A percentile compares a stretch with the other conserved stretches of the same genome.
Conservation (phyloP, 106 monocot genomes). For the Ottelia alismoides region DNA sequence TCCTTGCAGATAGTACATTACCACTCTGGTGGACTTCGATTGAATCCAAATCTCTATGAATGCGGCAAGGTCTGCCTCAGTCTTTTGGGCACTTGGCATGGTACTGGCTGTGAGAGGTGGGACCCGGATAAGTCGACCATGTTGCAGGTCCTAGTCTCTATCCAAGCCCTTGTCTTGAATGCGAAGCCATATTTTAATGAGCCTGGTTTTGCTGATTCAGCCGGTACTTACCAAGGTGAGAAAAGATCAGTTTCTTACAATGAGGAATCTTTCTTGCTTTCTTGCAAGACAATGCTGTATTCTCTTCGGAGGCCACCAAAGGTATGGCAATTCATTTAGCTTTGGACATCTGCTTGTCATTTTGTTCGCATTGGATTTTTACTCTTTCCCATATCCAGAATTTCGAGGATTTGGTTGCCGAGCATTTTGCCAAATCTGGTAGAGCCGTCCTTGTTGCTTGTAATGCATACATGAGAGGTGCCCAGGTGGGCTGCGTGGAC, state of each 20-base stretch:
- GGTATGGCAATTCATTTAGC: too few relatives aligned
- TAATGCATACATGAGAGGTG: conserved; percentile 10
- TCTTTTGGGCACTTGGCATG: conserved; percentile 20
- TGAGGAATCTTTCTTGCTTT: conserved; percentile 4
- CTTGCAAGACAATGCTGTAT: conserved; percentile 21
- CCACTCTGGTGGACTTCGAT: conserved; percentile 18
- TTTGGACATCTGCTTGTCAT: too few relatives aligned
- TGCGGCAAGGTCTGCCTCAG: conserved; percentile 22
- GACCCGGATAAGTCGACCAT: conserved; percentile 16
- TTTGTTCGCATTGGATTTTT: too few relatives aligned
- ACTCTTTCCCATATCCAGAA: too few relatives aligned
- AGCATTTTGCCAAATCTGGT: conserved; percentile 8
- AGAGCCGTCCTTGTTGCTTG: conserved; percentile 7
- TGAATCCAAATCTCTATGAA: conserved; percentile 27
- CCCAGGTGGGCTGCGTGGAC: conserved; percentile 13
- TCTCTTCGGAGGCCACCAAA: conserved; percentile 21
- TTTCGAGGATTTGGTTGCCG: conserved; percentile 10
- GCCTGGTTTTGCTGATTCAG: background rate
- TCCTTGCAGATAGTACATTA: conserved; percentile 15
- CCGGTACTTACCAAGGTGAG: conserved; percentile 4
- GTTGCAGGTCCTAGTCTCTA: conserved; percentile 25
- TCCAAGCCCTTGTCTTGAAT: conserved; percentile 24
- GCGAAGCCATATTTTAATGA: conserved; percentile 27
- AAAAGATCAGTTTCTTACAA: conserved; percentile 5
- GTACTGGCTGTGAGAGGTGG: conserved; percentile 22